phyloP scores from a whole-genome alignment of 768 basidiomycete genomes.

The Tubosaeta sp. region DNA sequence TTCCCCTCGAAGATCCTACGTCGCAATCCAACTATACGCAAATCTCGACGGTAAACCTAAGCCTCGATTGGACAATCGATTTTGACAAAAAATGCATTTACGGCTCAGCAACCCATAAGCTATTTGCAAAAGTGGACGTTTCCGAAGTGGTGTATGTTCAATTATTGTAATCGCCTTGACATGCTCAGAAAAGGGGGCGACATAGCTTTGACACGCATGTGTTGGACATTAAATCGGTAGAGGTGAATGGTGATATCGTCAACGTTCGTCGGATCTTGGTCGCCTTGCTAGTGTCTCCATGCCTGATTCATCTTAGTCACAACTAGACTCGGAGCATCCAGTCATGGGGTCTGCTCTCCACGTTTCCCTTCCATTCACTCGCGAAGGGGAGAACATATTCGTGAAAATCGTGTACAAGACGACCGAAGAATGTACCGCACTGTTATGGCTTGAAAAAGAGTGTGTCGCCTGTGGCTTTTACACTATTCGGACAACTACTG shows the following conservation, averaged over 20 bases:
- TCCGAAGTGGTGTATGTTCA: slow-evolving; percentile 39
- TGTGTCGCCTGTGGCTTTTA: slow-evolving; percentile 22
- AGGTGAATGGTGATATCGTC: slow-evolving; percentile 44
- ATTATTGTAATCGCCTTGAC: not conserved
- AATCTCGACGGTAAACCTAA: slow-evolving; percentile 44
- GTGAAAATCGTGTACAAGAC: slow-evolving; percentile 69
- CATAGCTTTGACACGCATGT: slow-evolving; percentile 45
- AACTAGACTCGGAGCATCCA: slow-evolving; percentile 50
- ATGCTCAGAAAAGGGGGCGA: not conserved
- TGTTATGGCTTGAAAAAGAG: slow-evolving; percentile 88
- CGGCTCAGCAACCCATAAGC: slow-evolving; percentile 44
- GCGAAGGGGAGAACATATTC: slow-evolving; percentile 34
- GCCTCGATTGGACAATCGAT: slow-evolving; percentile 56
- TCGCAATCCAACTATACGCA: slow-evolving; percentile 57
- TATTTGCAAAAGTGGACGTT: slow-evolving; percentile 38
- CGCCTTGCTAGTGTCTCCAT: not conserved
- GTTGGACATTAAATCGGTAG: slow-evolving; percentile 53
- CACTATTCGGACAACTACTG: not conserved
- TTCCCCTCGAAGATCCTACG: slow-evolving; percentile 34
- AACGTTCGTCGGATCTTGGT: slow-evolving; percentile 36
- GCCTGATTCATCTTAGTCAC: slow-evolving; percentile 36
- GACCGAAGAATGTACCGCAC: slow-evolving; percentile 65
- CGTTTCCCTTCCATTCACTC: slow-evolving; percentile 43
- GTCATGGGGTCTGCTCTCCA: slow-evolving; percentile 78
- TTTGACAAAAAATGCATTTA: slow-evolving; percentile 42